Evolutionary conservation across 139 green algal species (phyloP), one percentile per base, ranked within the genome.

Genomic region (Zygnema cylindricum): DNA sequence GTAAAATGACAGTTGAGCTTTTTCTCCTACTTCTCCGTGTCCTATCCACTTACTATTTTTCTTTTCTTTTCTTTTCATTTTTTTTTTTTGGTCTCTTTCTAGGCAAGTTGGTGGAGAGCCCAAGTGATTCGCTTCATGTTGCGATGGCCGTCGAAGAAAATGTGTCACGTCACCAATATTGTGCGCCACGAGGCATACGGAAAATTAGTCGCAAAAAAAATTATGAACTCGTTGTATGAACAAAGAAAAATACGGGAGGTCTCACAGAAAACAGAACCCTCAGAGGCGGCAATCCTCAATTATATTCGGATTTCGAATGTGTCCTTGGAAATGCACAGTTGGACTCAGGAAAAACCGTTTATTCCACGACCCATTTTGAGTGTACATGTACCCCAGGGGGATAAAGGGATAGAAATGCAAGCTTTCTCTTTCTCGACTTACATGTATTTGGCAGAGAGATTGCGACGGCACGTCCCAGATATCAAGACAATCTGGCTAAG

Each of bases 301-400:
- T n/a, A n/a, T n/a, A n/a, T n/a, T n/a, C n/a, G n/a, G n/a, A n/a
- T 16, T 63, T 16, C 7, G 16, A 63, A 16, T 25, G 49, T 2
- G 30, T 21, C 32, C 76, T 54, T 30, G 2, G 22, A 32, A 38
- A 84, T 1, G 54, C 2, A 38, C 2, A 35, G 55, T 43, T 30
- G 69, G 38, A 33, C 38, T 2, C n/a, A 35, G 2, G 30, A 42
- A n/a, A 55, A 87, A 32, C 81, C 69, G 57, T 87, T 55, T 55
- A 40, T 87, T 2, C 1, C 42, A 22, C 55, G 81, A 22, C 81
- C 81, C 2, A 87, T 87, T 21, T 42, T 87, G 57, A 87, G 81
- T 32, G 30, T 88, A 69, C 83, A 88, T 69, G 83, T 88, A 38
- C 83, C 69, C 3, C 73, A 86, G 42, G 83, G 83, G 33, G 83